phyloP scores from a whole-genome alignment of 2,329 filamentous ascomycete genomes.

The Plectosphaerella plurivora region DNA sequence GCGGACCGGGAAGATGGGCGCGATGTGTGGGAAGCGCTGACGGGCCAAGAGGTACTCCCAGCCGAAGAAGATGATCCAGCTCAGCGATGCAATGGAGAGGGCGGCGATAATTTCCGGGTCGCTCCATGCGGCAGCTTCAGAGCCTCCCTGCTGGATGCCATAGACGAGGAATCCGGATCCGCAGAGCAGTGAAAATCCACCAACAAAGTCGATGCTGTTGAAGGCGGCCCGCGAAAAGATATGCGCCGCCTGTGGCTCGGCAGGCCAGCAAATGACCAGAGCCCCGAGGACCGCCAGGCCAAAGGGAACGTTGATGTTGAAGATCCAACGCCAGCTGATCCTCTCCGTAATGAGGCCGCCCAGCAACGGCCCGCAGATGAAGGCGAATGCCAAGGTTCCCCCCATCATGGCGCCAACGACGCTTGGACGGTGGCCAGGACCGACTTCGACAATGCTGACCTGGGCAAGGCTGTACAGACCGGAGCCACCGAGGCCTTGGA shows the following conservation, averaged over 20 bases:
- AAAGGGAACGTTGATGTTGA: slow-evolving; percentile 57
- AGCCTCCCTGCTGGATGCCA: slow-evolving; percentile 52
- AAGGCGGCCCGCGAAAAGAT: slow-evolving; percentile 37
- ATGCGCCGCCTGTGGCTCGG: slow-evolving; percentile 23
- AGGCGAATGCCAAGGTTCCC: slow-evolving; percentile 51
- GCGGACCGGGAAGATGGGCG: slow-evolving; percentile 51
- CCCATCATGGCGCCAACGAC: slow-evolving; percentile 52
- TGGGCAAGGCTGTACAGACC: slow-evolving; percentile 58
- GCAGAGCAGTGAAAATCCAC: slow-evolving; percentile 43
- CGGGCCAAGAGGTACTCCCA: slow-evolving; percentile 46
- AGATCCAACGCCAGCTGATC: slow-evolving; percentile 54
- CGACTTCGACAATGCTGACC: slow-evolving; percentile 52
- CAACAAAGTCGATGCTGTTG: slow-evolving; percentile 46
- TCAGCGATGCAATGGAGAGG: slow-evolving; percentile 40
- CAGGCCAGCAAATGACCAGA: slow-evolving; percentile 43
- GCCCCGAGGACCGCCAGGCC: slow-evolving; percentile 40
- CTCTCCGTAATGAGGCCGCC: slow-evolving; percentile 52
- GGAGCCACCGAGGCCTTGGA: slow-evolving; percentile 58
- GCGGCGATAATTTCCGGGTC: slow-evolving; percentile 45
- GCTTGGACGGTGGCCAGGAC: slow-evolving; percentile 46
- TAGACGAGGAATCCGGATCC: slow-evolving; percentile 52
- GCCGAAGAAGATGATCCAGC: slow-evolving; percentile 41
- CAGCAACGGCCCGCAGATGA: slow-evolving; percentile 54
- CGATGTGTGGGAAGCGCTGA: slow-evolving; percentile 31
- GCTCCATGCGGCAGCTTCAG: slow-evolving; percentile 46